Percentiles rank a stretch among this genome's conserved stretches.
phyloP scores from a whole-genome alignment of 2,329 filamentous ascomycete species.

The Claviceps lovelessii region DNA sequence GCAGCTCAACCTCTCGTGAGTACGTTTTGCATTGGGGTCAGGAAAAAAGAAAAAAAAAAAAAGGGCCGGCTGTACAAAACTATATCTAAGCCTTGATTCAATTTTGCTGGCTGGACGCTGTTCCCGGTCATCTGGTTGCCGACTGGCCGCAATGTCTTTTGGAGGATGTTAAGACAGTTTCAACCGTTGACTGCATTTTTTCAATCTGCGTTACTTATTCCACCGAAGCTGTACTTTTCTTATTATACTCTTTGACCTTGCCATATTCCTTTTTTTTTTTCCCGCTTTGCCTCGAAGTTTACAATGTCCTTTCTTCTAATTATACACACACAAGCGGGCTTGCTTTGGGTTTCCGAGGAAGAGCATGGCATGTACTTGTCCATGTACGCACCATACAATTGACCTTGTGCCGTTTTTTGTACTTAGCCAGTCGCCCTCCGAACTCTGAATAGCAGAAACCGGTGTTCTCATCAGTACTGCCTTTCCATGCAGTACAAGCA shows the following conservation, averaged over 20 bases:
- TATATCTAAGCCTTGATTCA: background rate
- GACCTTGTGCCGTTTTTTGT: slow-evolving; percentile 9
- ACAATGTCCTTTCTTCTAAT: slow-evolving; percentile 10
- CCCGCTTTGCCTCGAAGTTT: slow-evolving; percentile 16
- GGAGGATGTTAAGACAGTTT: slow-evolving; percentile 6
- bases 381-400: background rate
- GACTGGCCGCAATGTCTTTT: background rate
- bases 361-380: slow-evolving; percentile 3
- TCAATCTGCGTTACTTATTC: slow-evolving; percentile 1
- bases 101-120: slow-evolving; percentile 5
- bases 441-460: slow-evolving; percentile 6
- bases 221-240: background rate
- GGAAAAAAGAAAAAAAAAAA: background rate
- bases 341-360: slow-evolving; percentile 17
- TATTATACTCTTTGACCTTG: background rate
- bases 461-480: background rate
- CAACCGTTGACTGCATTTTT: background rate
- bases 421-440: slow-evolving; percentile 18
- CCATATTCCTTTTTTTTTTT: slow-evolving; percentile 6
- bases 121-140: background rate
- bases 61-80: background rate
- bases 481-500: background rate
- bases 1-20: background rate
- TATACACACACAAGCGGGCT: slow-evolving; percentile 21
- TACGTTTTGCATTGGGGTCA: background rate